phyloP scores from a whole-genome alignment of 805 yeast species.

The Komagataella pastoris region DNA sequence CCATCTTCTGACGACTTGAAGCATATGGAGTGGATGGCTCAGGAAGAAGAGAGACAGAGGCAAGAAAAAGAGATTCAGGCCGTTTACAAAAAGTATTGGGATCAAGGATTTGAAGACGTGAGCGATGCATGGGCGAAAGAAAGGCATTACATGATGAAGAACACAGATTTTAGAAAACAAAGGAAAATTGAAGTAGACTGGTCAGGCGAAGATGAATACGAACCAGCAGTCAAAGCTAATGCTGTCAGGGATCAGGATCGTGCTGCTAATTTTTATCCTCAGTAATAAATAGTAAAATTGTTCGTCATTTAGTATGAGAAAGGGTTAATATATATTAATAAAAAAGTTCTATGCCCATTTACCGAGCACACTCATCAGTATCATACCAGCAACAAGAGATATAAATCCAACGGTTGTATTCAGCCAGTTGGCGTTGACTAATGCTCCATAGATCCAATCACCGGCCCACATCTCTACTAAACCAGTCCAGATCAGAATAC shows the following conservation, averaged over 20 bases:
- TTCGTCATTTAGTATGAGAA: neutral
- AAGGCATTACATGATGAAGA: conserved; percentile 56
- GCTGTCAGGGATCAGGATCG: neutral
- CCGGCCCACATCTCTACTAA: neutral
- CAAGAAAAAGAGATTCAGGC: conserved; percentile 52
- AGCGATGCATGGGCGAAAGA: conserved; percentile 63
- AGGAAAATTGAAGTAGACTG: conserved; percentile 46
- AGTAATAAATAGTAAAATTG: neutral
- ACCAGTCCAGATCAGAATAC: neutral
- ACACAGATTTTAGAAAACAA: conserved; percentile 47
- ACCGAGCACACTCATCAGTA: neutral
- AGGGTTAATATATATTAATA: neutral
- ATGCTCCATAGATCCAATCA: neutral
- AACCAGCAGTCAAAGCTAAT: neutral
- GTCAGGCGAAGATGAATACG: conserved; percentile 41
- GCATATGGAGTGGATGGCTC: conserved; percentile 79
- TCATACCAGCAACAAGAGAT: neutral
- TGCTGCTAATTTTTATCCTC: conserved; percentile 1
- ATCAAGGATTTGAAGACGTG: conserved; percentile 66
- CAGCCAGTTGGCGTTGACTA: neutral
- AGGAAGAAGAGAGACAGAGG: conserved; percentile 54
- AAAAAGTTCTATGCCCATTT: neutral
- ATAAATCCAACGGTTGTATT: neutral
- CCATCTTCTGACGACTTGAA: conserved; percentile 85
- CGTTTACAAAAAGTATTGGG: conserved; percentile 62